Conservation (phyloP, 1,284 basidiomycete genomes). For the Rhizopogon parksii region DNA sequence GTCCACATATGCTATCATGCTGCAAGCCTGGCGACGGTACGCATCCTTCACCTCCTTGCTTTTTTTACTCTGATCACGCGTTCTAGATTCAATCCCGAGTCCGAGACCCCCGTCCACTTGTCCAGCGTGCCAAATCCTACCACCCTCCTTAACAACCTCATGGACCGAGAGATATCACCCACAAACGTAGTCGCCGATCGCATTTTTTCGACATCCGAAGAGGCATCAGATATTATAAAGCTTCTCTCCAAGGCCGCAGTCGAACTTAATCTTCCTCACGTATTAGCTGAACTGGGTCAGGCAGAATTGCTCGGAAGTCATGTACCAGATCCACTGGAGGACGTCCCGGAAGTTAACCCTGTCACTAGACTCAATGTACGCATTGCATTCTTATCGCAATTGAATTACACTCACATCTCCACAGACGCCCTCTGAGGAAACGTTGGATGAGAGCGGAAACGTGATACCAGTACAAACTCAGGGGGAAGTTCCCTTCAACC, state of each 20-base stretch:
- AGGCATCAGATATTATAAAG: constrained; percentile 49
- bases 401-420: neutral
- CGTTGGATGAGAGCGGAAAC: constrained; percentile 20
- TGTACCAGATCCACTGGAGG: constrained; percentile 37
- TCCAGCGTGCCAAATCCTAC: constrained; percentile 9
- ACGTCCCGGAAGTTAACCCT: constrained; percentile 54
- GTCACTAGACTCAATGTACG: constrained; percentile 32
- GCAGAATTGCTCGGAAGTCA: constrained; percentile 40
- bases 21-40: constrained; percentile 50
- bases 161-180: constrained; percentile 46
- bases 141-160: constrained; percentile 43
- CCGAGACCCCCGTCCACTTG: constrained; percentile 16
- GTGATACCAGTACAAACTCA: constrained; percentile 15
- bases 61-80: constrained; percentile 7
- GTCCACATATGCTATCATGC: constrained; percentile 62
- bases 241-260: constrained; percentile 55
- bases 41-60: constrained; percentile 11
- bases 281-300: constrained; percentile 53
- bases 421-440: constrained; percentile 17
- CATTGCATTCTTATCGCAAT: neutral
- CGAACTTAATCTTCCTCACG: constrained; percentile 40
- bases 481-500: constrained; percentile 63
- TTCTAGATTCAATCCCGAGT: constrained; percentile 36
- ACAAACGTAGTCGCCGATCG: constrained; percentile 51
- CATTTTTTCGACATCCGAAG: constrained; percentile 45